Conservation (phyloP, 2,329 filamentous ascomycete genomes). For the Falciphora oryzae region DNA sequence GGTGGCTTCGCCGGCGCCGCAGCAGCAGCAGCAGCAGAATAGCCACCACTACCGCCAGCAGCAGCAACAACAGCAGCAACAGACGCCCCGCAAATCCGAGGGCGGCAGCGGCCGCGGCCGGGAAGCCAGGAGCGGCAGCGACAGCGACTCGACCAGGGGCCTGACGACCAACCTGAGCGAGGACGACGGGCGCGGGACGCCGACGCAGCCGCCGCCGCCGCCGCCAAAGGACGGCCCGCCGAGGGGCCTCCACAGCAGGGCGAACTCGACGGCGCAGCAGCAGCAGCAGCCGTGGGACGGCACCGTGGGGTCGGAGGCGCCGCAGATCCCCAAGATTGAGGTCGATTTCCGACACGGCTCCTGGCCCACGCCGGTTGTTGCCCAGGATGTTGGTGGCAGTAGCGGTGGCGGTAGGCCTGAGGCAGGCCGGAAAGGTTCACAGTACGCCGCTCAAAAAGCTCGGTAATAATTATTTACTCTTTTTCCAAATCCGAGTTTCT, state of each 20-base stretch:
- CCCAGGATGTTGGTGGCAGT: too few relatives aligned
- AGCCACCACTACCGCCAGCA: neutral
- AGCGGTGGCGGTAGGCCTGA: neutral
- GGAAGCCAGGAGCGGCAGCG: neutral
- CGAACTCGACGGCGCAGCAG: too few relatives aligned
- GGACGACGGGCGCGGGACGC: too few relatives aligned
- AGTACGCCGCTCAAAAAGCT: neutral
- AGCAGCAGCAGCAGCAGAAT: neutral
- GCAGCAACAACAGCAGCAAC: neutral
- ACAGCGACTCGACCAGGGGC: neutral
- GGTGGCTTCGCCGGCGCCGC: neutral
- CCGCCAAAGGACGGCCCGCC: too few relatives aligned
- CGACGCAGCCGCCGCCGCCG: too few relatives aligned
- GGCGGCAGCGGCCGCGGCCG: too few relatives aligned
- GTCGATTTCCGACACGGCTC: neutral
- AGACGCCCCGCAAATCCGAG: neutral
- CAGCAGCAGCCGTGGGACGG: too few relatives aligned
- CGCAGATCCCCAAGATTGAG: neutral
- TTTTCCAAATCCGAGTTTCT: neutral
- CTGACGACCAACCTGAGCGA: neutral
- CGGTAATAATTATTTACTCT: neutral
- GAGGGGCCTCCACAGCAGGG: too few relatives aligned
- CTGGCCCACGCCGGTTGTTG: neutral
- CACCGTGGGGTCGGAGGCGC: neutral
- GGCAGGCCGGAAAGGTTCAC: too few relatives aligned